Percentiles rank a stretch among this genome's conserved stretches.
phyloP scores from a whole-genome alignment of 495 filamentous ascomycete genomes.

The Penicillium desertorum region DNA sequence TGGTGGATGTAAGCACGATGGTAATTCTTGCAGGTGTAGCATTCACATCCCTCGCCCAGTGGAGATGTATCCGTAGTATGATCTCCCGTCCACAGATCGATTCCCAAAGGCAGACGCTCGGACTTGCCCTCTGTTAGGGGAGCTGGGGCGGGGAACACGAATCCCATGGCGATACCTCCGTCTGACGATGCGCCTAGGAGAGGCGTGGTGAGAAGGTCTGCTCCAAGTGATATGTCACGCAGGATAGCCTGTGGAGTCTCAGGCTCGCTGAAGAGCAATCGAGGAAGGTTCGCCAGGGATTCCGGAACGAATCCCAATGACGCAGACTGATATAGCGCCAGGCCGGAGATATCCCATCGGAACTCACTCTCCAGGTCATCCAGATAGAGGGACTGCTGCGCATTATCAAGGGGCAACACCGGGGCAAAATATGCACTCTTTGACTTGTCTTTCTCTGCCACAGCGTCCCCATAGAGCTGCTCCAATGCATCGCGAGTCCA shows the following conservation, averaged over 20 bases:
- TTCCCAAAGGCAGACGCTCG: constrained; percentile 56
- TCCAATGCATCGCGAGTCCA: constrained; percentile 59
- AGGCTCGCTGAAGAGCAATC: constrained; percentile 68
- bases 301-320: constrained; percentile 65
- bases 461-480: constrained; percentile 49
- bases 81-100: constrained; percentile 67
- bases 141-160: constrained; percentile 63
- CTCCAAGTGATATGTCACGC: constrained; percentile 67
- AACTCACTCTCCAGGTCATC: constrained; percentile 60
- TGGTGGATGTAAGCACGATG: constrained; percentile 87
- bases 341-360: constrained; percentile 59
- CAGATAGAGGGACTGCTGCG: constrained; percentile 74
- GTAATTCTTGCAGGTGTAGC: constrained; percentile 82
- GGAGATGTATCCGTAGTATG: constrained; percentile 60
- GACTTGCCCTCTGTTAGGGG: constrained; percentile 11
- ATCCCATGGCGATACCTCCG: constrained; percentile 79
- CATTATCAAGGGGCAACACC: constrained; percentile 69
- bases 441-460: constrained; percentile 34
- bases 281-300: constrained; percentile 59
- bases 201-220: constrained; percentile 75
- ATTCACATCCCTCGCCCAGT: constrained; percentile 61
- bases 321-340: constrained; percentile 76
- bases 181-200: constrained; percentile 76
- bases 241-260: constrained; percentile 72
- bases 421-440: constrained; percentile 70